These are phyloP conservation scores for Lepidium didymum DNA, from an alignment of 345 rosid genomes.

Conservation along the genomic window DNA sequence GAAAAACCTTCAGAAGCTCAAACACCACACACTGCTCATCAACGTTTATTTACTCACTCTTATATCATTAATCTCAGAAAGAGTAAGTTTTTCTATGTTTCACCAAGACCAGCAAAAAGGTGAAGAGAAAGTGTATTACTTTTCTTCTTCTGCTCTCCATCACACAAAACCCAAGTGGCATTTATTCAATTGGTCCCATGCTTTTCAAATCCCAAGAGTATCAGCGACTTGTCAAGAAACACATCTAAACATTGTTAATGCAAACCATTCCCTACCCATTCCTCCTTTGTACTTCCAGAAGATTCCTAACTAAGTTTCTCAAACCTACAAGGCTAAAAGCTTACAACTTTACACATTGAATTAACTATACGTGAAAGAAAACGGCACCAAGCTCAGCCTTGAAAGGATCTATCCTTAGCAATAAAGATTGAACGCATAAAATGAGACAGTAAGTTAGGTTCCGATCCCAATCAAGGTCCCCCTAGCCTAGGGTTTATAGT, in stretches of 20 bases:
- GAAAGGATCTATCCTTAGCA: neutral
- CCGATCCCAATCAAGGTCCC: slow-evolving; percentile 25
- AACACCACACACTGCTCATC: neutral
- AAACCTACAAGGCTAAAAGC: neutral
- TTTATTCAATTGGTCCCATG: slow-evolving; percentile 15
- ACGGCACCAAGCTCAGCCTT: neutral
- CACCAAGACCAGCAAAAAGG: slow-evolving; percentile 23
- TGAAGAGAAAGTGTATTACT: neutral
- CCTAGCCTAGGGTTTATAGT: neutral
- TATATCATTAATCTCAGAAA: neutral
- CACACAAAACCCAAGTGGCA: slow-evolving; percentile 25
- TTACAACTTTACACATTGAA: neutral
- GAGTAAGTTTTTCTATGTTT: slow-evolving; percentile 23
- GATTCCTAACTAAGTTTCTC: neutral
- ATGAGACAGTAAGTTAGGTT: slow-evolving; percentile 26
- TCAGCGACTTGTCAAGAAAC: slow-evolving; percentile 16
- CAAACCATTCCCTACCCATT: slow-evolving; percentile 5
- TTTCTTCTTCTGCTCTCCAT: slow-evolving; percentile 19
- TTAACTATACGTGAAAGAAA: neutral
- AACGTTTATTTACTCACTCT: neutral
- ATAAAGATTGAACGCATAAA: neutral
- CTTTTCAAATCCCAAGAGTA: neutral
- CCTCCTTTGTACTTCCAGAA: slow-evolving; percentile 10
- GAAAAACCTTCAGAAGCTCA: neutral
- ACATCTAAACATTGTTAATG: neutral